A percentile compares a stretch with the other conserved stretches of the same genome.
These are phyloP conservation scores for Linum lewisii DNA, from an alignment of 345 rosid species.

Conservation along the genomic window DNA sequence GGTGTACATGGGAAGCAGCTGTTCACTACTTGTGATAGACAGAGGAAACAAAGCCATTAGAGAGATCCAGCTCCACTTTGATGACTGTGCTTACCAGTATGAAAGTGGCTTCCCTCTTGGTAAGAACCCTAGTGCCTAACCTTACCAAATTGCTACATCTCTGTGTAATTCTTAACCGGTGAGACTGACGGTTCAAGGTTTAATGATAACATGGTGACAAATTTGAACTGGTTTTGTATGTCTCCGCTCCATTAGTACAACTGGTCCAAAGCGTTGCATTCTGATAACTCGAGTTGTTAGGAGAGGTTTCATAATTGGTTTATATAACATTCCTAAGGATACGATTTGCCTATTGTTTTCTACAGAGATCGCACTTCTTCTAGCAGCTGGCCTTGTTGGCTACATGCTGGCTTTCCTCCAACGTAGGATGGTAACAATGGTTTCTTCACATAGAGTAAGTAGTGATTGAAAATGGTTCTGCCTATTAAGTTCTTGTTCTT, in stretches of 20 bases:
- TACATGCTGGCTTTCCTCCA: conserved; percentile 96
- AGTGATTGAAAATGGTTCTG: background rate
- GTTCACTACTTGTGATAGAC: conserved; percentile 90
- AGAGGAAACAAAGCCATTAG: conserved; percentile 87
- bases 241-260: too few species aligned
- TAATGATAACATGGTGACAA: too few species aligned
- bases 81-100: conserved; percentile 97
- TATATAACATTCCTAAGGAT: too few species aligned
- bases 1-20: conserved; percentile 93
- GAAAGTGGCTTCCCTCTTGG: conserved; percentile 93
- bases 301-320: too few species aligned
- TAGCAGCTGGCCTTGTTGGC: conserved; percentile 89
- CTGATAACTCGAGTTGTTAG: too few species aligned
- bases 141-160: too few species aligned
- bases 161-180: too few species aligned
- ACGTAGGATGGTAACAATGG: conserved; percentile 54
- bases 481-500: too few species aligned
- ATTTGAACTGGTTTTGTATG: too few species aligned
- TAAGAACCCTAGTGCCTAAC: conserved; percentile 14
- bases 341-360: conserved; percentile 12
- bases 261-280: too few species aligned
- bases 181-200: too few species aligned
- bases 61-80: conserved; percentile 96
- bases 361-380: conserved; percentile 90
- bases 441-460: conserved; percentile 64